Evolutionary conservation across 2,329 filamentous ascomycete genomes (phyloP).

Genomic region (Fusarium coffeatum): DNA sequence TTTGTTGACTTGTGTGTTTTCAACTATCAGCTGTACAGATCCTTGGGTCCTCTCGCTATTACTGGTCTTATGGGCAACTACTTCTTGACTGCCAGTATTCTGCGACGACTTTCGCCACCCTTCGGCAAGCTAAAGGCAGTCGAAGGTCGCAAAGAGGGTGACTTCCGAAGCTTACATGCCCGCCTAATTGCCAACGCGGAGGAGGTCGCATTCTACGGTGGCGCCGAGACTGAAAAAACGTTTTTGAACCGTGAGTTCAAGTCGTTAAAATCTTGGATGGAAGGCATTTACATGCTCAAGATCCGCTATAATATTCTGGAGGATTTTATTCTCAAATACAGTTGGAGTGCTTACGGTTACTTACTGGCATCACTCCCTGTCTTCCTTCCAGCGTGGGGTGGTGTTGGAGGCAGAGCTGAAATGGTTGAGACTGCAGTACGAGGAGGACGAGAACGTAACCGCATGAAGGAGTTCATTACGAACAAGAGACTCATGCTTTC

Average conservation of each 20-base stretch:
- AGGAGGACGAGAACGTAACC: constrained; percentile 77
- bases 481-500: constrained; percentile 99
- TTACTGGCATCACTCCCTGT: constrained; percentile 91
- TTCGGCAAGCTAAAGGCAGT: constrained; percentile 98
- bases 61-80: constrained; percentile 92
- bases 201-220: constrained; percentile 97
- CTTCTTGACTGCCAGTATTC: constrained; percentile 89
- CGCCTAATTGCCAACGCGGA: constrained; percentile 96
- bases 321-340: constrained; percentile 97
- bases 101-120: constrained; percentile 88
- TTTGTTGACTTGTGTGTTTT: constrained; percentile 98
- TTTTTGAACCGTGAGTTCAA: constrained; percentile 93
- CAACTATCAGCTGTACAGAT: constrained; percentile 96
- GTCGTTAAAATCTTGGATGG: constrained; percentile 96
- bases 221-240: constrained; percentile 92
- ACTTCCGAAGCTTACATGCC: constrained; percentile 91
- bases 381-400: constrained; percentile 94
- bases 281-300: constrained; percentile 96
- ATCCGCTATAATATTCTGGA: constrained; percentile 99
- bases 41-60: constrained; percentile 87
- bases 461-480: constrained; percentile 99
- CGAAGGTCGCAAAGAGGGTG: constrained; percentile 93
- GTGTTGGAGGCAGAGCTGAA: constrained; percentile 79
- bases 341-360: constrained; percentile 98
- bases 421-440: constrained; percentile 63